Base-by-base conservation (phyloP, 306 rosid species). In the Pterocarpus macrocarpus region DNA sequence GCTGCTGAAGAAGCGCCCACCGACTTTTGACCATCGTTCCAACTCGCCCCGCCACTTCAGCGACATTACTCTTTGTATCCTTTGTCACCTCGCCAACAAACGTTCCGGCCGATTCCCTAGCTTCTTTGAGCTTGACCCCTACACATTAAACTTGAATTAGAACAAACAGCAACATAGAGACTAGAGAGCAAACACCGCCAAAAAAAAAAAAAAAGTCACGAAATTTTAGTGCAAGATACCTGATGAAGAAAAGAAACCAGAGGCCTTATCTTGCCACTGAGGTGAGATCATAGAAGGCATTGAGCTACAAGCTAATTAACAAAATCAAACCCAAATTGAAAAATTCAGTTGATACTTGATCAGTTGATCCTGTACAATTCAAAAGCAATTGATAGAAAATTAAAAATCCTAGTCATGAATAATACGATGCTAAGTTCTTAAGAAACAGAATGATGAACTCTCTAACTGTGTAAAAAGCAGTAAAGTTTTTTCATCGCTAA, bases 51-150 rank as follows among this genome's bases (percentile, higher is more conserved):
- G 96, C 98, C 83, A 84, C 93, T 80, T 91, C 98, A 2, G 90
- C 15, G 12, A 90, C 97, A 78, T 91, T 93, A 36, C 89, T 93
- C 84, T 87, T 95, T 11, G 99, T 95, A 85, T 95, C 99, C 81
- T 91, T 95, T 0, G 99, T 91, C 52, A 88, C 97, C 76, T 88
- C 98, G 5, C 90, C 99, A 50, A 95, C 99, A 78, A 93, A 95
- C 14, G 91, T 84, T 71, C 99, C 98, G 0, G 98, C 98, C 5
- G 97, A 86, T 56, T 95, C 92, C 80, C 90, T 91, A 13, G 99
- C 99, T 83, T 91, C 93, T 84, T 90, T 93, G 78, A 95, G 85
- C 88, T 95, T 95, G 62, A 85, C 93, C 78, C 97, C 98, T 95
- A 7, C 57, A 72, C 85, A 87, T 47, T 50, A 64, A 84, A 83